Base-by-base conservation (phyloP, 768 basidiomycete species). In the Coprinopsis sp. region DNA sequence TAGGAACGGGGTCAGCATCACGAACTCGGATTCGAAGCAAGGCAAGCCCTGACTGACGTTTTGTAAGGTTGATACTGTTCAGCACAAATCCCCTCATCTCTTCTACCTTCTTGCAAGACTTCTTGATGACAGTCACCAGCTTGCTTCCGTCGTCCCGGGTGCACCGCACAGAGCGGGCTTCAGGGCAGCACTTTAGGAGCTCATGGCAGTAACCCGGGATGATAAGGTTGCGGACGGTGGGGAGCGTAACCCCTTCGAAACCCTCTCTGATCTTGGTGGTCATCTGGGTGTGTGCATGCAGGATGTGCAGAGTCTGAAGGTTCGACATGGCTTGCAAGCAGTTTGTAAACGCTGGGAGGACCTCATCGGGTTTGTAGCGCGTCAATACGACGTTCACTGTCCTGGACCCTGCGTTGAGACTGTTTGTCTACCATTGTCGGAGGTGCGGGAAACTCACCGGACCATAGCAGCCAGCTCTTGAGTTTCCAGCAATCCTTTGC, bases 211-310 rank as follows among this genome's bases (percentile, higher is more conserved):
- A 54, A 10, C 58, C 55, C 0, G 62, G 66, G 0, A 62, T 51
- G 24, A 63, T 58, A 16, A 64, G 33, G 1, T 51, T 60, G 16
- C 58, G 63, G 21, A 66, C 52, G 13, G 33, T 46, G 10, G 65
- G 60, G 8, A 63, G 43, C 3, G 39, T 38, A 16, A 54, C 37
- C 10, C 44, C 48, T 21, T 56, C 40, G 33, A 66, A 65, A 8
- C 47, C 56, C 1, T 51, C 46, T 30, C 59, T 58, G 13, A 64
- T 40, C 12, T 50, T 52, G 7, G 58, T 60, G 5, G 59, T 59
- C 64, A 66, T 66, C 30, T 54, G 55, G 3, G 58, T 56, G 46
- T 67, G 63, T 14, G 63, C 59, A 44, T 65, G 63, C 12, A 64
- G 39, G 25, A 68, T 53, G 43, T 64, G 63, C 6, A 65, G 45